Conservation (phyloP, 1,139 yeast genomes). For the Blastobotrys serpentis region DNA sequence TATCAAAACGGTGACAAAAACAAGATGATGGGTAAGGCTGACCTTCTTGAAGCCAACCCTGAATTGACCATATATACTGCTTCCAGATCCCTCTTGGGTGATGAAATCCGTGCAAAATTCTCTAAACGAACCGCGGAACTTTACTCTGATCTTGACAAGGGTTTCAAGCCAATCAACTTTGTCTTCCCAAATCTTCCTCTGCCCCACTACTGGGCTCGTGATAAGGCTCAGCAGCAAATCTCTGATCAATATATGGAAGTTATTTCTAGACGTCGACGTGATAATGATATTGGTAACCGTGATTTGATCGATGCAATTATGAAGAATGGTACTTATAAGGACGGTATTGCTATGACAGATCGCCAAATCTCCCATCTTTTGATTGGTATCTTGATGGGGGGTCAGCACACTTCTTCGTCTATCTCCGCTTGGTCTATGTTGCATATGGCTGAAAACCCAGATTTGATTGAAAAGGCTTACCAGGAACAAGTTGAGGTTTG, state of each 20-base stretch:
- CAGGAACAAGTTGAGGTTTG: constrained; percentile 68
- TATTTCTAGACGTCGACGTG: constrained; percentile 66
- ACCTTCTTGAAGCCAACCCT: constrained; percentile 84
- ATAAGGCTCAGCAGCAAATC: constrained; percentile 79
- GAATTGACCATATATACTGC: constrained; percentile 97
- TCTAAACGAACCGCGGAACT: constrained; percentile 81
- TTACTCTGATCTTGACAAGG: constrained; percentile 91
- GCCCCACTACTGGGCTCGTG: constrained; percentile 82
- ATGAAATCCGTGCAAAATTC: constrained; percentile 81
- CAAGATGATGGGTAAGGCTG: constrained; percentile 52
- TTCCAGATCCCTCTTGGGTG: constrained; percentile 84
- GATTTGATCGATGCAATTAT: constrained; percentile 89
- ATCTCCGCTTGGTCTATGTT: constrained; percentile 94
- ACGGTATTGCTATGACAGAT: constrained; percentile 92
- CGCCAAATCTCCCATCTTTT: constrained; percentile 89
- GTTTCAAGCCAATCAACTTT: constrained; percentile 93
- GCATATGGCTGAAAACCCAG: constrained; percentile 84
- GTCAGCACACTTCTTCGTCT: constrained; percentile 97
- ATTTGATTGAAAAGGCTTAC: constrained; percentile 75
- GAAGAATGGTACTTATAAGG: constrained; percentile 81
- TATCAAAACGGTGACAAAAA: constrained; percentile 39
- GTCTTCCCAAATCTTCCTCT: constrained; percentile 93
- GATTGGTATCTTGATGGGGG: constrained; percentile 98
- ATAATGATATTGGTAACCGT: constrained; percentile 64
- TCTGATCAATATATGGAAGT: constrained; percentile 77